Evolutionary conservation across 2,329 filamentous ascomycete species (phyloP).

Genomic region (Botryotinia convoluta): DNA sequence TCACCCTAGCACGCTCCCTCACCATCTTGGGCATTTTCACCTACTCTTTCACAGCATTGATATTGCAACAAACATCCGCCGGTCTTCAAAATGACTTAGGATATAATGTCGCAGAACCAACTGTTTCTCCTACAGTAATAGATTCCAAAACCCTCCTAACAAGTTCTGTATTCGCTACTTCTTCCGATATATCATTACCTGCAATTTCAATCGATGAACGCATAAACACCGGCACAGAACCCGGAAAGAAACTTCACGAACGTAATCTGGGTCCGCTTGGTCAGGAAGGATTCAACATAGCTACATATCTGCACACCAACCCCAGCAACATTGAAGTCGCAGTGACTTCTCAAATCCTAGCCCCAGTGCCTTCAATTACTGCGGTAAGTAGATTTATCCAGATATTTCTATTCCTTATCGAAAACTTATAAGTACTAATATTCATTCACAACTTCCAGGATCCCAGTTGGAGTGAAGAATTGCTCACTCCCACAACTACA

Average conservation of each 20-base stretch:
- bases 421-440: not conserved
- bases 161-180: not conserved
- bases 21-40: not conserved
- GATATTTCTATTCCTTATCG: too few species aligned
- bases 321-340: too few species aligned
- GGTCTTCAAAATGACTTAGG: not conserved
- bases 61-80: not conserved
- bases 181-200: not conserved
- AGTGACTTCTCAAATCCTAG: not conserved
- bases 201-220: too few species aligned
- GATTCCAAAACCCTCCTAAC: not conserved
- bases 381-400: not conserved
- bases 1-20: not conserved
- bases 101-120: not conserved
- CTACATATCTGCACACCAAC: not conserved
- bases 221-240: accelerated
- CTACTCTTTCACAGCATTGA: not conserved
- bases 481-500: not conserved
- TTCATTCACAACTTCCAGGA: not conserved
- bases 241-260: too few species aligned
- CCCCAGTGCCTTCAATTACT: not conserved
- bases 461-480: accelerated
- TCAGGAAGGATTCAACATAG: not conserved
- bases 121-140: not conserved
- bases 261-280: not conserved